Base-by-base conservation (phyloP, 73 alveolate species). In the Paraurostyla sp. region DNA sequence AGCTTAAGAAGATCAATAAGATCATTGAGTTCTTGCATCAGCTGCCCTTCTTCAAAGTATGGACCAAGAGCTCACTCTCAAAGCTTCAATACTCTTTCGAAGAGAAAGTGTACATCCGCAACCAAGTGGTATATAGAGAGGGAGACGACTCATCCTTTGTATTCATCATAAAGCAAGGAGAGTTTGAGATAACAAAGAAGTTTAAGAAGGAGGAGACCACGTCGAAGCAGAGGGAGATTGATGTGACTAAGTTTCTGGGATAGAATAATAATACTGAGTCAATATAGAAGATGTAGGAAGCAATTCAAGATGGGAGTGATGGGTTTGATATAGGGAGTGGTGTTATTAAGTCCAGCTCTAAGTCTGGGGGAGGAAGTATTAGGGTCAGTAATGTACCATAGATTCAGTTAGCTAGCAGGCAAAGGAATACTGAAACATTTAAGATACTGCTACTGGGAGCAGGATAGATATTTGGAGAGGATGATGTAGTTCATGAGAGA, bases 391-490 rank as follows among this genome's bases (percentile, higher is more conserved):
- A n/a, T n/a, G 48, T 22, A 22, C 54, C 78, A 22, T 22, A 49
- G 9, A 54, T 78, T 52, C 30, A 49, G 33, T 60, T 43, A 11
- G 89, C 76, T 27, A 38, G 78, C 15, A 54, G 78, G 52, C 76
- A 32, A 2, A 54, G 86, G 46, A 73, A 73, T 29, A 51, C 78
- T 9, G 80, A 78, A 60, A 38, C 84, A 0, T 62, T 59, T 32
- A 62, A 62, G 38, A 41, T 83, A 18, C 22, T 35, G 20, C 30
- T 46, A 27, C 59, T 83, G 80, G 84, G 92, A 16, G 78, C 92
- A 0, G 92, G 92, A 1, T 56, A 83, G 25, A 83, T 83, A 85
- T 60, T 83, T 32, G 92, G 92, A 32, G 92, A 83, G 76, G 92
- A 83, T n/a, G 92, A 83, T 63, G 92, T 83, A 2, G 76, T 83